phyloP scores from a whole-genome alignment of 495 filamentous ascomycete species.

The Aspergillus diversus region DNA sequence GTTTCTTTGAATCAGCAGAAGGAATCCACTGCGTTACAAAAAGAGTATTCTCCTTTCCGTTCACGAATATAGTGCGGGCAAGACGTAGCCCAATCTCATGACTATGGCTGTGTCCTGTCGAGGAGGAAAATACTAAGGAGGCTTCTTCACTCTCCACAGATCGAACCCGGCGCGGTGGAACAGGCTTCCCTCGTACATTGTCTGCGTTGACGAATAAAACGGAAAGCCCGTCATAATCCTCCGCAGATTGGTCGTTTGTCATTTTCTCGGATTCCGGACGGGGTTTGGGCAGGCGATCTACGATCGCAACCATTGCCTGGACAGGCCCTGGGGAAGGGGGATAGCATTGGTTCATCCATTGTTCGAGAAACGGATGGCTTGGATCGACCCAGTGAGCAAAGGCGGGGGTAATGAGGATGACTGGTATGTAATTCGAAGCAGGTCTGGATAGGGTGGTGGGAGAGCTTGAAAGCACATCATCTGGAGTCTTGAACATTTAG shows the following conservation, averaged over 20 bases:
- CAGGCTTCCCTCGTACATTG: constrained; percentile 37
- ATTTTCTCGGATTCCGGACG: constrained; percentile 11
- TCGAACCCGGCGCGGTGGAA: constrained; percentile 36
- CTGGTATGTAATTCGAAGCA: constrained; percentile 26
- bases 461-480: constrained; percentile 38
- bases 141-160: constrained; percentile 38
- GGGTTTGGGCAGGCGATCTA: constrained; percentile 41
- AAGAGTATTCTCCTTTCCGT: constrained; percentile 66
- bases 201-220: constrained; percentile 33
- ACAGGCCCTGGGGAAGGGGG: constrained; percentile 15
- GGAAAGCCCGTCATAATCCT: constrained; percentile 41
- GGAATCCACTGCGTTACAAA: constrained; percentile 58
- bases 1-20: constrained; percentile 27
- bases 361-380: constrained; percentile 33
- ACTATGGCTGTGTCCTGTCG: constrained; percentile 6
- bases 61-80: constrained; percentile 78
- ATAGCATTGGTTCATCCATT: constrained; percentile 36
- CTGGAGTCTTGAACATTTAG: constrained; percentile 29
- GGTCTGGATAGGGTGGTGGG: constrained; percentile 20
- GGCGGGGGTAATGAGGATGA: constrained; percentile 45
- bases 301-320: constrained; percentile 39
- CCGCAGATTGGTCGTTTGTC: not conserved
- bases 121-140: constrained; percentile 36
- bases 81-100: constrained; percentile 60
- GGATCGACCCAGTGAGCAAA: constrained; percentile 47